Evolutionary conservation across 148 eudicot species (phyloP).

Genomic region (Spergularia bocconei): DNA sequence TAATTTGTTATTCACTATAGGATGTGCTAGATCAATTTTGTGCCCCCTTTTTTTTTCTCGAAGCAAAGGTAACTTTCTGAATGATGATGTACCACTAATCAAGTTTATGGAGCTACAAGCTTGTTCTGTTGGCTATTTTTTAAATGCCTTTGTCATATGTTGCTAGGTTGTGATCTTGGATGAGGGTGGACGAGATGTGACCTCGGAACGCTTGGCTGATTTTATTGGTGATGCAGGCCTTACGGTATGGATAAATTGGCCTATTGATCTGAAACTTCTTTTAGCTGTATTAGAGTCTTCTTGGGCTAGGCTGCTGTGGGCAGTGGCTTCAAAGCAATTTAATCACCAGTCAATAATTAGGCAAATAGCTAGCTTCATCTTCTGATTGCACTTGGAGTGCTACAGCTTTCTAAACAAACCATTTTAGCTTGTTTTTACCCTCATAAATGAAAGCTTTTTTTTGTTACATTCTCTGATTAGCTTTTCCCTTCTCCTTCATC

Average conservation of each 20-base stretch:
- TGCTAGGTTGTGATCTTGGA: constrained; percentile 81
- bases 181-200: constrained; percentile 60
- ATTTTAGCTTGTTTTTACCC: not conserved
- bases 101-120: not conserved
- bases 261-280: not conserved
- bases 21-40: too few species aligned
- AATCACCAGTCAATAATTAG: not conserved
- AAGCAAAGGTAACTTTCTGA: not conserved
- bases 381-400: not conserved
- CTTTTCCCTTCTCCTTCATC: not conserved
- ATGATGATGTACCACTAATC: not conserved
- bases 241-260: constrained; percentile 36
- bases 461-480: not conserved
- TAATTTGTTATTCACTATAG: too few species aligned
- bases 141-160: not conserved
- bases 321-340: not conserved
- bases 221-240: constrained; percentile 78
- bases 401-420: not conserved
- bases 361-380: not conserved
- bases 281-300: not conserved
- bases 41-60: not conserved
- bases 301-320: not conserved
- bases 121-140: constrained; percentile 5
- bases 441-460: not conserved
- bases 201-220: constrained; percentile 71